phyloP scores from a whole-genome alignment of 75 land plant genomes.

The Gnetum montanum region DNA sequence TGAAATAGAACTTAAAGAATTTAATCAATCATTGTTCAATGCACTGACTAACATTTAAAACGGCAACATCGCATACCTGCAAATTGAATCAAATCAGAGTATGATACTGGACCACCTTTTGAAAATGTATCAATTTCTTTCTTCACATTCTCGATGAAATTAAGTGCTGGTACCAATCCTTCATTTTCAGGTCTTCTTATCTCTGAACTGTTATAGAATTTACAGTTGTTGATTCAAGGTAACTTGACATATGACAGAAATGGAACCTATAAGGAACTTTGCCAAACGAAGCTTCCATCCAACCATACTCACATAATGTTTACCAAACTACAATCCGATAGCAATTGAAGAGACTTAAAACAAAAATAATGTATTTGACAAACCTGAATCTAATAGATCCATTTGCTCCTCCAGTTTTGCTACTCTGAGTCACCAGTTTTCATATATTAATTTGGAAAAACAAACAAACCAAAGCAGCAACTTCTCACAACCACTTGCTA shows the following conservation, averaged over 20 bases:
- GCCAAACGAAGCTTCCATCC: neutral
- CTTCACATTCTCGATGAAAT: conserved; percentile 60
- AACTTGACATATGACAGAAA: too few species aligned
- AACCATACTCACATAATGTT: neutral
- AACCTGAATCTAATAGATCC: conserved; percentile 87
- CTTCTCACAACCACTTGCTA: too few species aligned
- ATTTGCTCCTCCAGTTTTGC: conserved; percentile 96
- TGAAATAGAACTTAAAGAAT: neutral
- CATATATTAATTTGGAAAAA: too few species aligned
- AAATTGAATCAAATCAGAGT: conserved; percentile 77
- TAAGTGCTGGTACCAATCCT: conserved; percentile 61
- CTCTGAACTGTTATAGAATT: conserved; percentile 69
- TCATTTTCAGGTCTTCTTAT: conserved; percentile 84
- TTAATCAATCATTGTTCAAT: neutral
- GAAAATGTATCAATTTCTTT: conserved; percentile 79
- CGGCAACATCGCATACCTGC: conserved; percentile 41
- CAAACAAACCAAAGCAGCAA: neutral
- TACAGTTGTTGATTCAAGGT: too few species aligned
- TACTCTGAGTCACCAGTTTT: conserved; percentile 36
- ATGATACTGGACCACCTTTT: conserved; percentile 85
- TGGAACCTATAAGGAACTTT: neutral
- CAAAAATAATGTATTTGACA: neutral
- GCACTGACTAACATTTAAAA: neutral
- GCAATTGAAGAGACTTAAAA: too few species aligned
- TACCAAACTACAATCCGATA: neutral